These are phyloP conservation scores for Blastobotrys mokoenaii DNA, from an alignment of 805 yeast genomes.

Conservation along the genomic window DNA sequence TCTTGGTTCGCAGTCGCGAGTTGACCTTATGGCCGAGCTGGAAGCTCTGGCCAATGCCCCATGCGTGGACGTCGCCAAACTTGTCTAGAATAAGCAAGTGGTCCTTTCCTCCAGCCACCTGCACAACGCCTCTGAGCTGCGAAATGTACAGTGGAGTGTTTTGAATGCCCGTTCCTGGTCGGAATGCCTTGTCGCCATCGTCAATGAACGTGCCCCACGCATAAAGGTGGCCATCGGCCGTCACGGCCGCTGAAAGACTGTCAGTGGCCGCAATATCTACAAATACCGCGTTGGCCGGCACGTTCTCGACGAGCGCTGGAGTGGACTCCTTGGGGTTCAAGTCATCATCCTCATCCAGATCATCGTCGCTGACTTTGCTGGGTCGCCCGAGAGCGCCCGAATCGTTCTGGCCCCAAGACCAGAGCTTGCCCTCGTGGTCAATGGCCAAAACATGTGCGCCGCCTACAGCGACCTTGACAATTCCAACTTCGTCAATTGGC, in stretches of 20 bases:
- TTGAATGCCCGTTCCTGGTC: constrained; percentile 56
- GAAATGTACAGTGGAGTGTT: constrained; percentile 54
- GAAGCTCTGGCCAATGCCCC: constrained; percentile 95
- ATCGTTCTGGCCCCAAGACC: constrained; percentile 99
- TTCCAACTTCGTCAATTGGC: constrained; percentile 50
- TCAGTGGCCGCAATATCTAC: constrained; percentile 89
- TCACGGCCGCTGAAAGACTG: constrained; percentile 73
- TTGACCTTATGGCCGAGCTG: constrained; percentile 80
- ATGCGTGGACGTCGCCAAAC: constrained; percentile 82
- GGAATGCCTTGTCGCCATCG: constrained; percentile 85
- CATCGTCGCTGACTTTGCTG: constrained; percentile 51
- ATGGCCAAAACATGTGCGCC: constrained; percentile 91
- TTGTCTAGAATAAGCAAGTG: constrained; percentile 78
- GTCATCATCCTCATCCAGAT: constrained; percentile 67
- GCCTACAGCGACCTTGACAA: constrained; percentile 87
- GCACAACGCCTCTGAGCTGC: constrained; percentile 60
- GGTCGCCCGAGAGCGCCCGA: constrained; percentile 87
- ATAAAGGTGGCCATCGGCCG: constrained; percentile 77
- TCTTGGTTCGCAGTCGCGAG: constrained; percentile 23
- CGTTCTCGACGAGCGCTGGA: constrained; percentile 68
- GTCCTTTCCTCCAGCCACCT: constrained; percentile 87
- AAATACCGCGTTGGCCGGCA: constrained; percentile 44
- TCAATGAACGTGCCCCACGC: constrained; percentile 93
- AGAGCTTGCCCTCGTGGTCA: constrained; percentile 65
- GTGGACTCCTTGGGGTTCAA: constrained; percentile 84